A percentile compares a stretch with the other conserved stretches of the same genome.
Evolutionary conservation across 2,329 filamentous ascomycete genomes (phyloP).

Genomic region (Thelonectria olida): DNA sequence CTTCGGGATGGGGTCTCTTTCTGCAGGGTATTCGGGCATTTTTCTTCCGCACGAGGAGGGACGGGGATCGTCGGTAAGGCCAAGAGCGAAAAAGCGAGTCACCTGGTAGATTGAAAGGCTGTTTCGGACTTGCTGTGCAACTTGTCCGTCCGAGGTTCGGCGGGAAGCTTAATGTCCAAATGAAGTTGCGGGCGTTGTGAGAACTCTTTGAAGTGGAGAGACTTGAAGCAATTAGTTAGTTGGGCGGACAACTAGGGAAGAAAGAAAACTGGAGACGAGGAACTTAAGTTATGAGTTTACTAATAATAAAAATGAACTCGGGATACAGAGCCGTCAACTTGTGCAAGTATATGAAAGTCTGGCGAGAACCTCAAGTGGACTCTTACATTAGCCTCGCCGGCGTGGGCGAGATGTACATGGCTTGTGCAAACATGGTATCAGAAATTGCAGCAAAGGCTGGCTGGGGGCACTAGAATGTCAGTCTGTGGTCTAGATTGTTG

Average conservation of each 20-base stretch:
- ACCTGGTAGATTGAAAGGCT: not conserved
- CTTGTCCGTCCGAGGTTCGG: not conserved
- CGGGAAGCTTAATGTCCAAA: not conserved
- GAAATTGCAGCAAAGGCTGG: no score
- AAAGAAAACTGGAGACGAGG: not conserved
- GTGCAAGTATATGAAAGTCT: no score
- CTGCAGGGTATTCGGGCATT: not conserved
- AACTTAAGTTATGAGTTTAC: no score
- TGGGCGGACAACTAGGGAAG: no score
- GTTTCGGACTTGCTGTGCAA: not conserved
- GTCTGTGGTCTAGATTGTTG: no score
- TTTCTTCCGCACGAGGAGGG: not conserved
- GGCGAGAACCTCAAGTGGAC: not conserved
- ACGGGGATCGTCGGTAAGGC: not conserved
- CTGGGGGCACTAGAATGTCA: no score
- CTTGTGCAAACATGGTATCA: no score
- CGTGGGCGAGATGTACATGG: conserved; percentile 10
- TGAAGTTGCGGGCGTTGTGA: not conserved
- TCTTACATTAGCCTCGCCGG: conserved; percentile 5
- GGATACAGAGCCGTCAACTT: no score
- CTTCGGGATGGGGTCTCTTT: conserved; percentile 8
- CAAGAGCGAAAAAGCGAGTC: not conserved
- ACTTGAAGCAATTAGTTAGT: no score
- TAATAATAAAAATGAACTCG: no score
- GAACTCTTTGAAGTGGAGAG: not conserved